phyloP scores from a whole-genome alignment of 495 filamentous ascomycete species.

The Tricharina praecox region DNA sequence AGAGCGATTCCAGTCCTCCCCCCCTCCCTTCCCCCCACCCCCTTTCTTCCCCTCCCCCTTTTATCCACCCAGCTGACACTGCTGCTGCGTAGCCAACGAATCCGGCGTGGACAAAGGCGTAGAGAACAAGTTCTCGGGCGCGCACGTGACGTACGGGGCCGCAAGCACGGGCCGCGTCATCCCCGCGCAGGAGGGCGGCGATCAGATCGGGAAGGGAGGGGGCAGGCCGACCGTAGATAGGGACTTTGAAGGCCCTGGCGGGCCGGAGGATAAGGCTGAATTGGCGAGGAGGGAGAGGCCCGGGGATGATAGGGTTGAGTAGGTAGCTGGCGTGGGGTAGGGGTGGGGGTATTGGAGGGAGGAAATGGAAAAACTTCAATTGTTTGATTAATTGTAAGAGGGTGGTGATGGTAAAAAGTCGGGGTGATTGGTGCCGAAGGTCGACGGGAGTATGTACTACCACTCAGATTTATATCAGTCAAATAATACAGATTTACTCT shows the following conservation, averaged over 20 bases:
- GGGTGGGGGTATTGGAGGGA: too few relatives aligned
- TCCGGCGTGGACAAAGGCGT: slow-evolving; percentile 9
- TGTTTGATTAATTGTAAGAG: too few relatives aligned
- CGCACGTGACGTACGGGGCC: slow-evolving; percentile 3
- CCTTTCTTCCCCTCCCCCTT: too few relatives aligned
- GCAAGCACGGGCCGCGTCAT: background rate
- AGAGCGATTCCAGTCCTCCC: background rate
- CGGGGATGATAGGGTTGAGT: slow-evolving; percentile 5
- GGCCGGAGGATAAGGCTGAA: slow-evolving; percentile 7
- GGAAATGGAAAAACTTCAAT: too few relatives aligned
- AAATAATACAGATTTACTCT: too few relatives aligned
- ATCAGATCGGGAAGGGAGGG: background rate
- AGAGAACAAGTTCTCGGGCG: slow-evolving; percentile 6
- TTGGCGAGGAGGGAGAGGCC: background rate
- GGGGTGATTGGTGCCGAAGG: too few relatives aligned
- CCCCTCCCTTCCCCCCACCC: too few relatives aligned
- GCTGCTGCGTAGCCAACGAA: slow-evolving; percentile 1
- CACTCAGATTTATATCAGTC: too few relatives aligned
- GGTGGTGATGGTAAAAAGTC: too few relatives aligned
- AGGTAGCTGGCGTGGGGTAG: too few relatives aligned
- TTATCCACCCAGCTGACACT: background rate
- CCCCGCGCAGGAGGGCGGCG: slow-evolving; percentile 5
- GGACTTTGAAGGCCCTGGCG: slow-evolving; percentile 8
- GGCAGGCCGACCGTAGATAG: slow-evolving; percentile 1
- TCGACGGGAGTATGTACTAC: too few relatives aligned